Evolutionary conservation across 2,329 filamentous ascomycete genomes (phyloP).

Genomic region (Botrytis cinerea): DNA sequence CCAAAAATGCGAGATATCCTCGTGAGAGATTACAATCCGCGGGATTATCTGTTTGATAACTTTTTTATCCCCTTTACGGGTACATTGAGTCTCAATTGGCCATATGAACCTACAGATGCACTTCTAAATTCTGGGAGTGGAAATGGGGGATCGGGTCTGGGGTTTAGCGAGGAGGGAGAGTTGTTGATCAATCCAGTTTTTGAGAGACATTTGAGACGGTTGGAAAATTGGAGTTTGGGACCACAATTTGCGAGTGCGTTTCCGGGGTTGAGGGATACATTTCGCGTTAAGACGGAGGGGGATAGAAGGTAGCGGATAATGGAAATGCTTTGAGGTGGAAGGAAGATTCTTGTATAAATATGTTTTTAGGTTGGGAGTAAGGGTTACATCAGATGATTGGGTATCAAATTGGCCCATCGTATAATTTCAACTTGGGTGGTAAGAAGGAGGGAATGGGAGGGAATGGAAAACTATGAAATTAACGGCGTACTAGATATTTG

Average conservation of each 20-base stretch:
- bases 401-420: background rate
- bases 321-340: background rate
- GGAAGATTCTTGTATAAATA: background rate
- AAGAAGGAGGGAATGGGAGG: background rate
- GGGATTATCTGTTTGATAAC: constrained; percentile 68
- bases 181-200: constrained; percentile 84
- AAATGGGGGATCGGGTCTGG: constrained; percentile 56
- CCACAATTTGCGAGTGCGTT: constrained; percentile 66
- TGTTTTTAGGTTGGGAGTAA: background rate
- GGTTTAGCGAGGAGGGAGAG: constrained; percentile 54
- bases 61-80: constrained; percentile 83
- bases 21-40: constrained; percentile 50
- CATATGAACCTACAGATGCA: constrained; percentile 72
- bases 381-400: background rate
- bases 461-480: background rate
- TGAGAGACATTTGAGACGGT: constrained; percentile 71
- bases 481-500: background rate
- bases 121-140: constrained; percentile 58
- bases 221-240: constrained; percentile 82
- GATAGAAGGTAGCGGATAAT: constrained; percentile 29
- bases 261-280: constrained; percentile 55
- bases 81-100: constrained; percentile 80
- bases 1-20: constrained; percentile 72
- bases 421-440: background rate
- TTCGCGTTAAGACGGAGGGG: constrained; percentile 37